phyloP scores from a whole-genome alignment of 2,329 filamentous ascomycete genomes.

The Cladosporium sp. region DNA sequence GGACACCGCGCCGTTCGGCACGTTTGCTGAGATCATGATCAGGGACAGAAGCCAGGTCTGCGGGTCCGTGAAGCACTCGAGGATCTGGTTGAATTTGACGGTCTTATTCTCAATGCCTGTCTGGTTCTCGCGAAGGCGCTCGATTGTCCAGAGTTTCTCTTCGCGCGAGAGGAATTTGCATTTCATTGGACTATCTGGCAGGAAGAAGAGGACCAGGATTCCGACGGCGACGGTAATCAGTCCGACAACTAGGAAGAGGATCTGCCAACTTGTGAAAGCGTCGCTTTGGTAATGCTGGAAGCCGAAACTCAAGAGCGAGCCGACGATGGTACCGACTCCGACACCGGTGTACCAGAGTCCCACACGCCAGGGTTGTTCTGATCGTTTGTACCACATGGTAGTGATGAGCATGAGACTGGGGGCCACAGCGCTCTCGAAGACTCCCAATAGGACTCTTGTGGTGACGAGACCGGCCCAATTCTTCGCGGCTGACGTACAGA shows the following conservation, averaged over 20 bases:
- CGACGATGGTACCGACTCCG: slow-evolving; percentile 65
- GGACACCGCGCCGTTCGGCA: slow-evolving; percentile 42
- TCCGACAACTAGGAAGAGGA: slow-evolving; percentile 22
- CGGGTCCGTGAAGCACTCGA: slow-evolving; percentile 58
- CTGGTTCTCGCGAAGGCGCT: slow-evolving; percentile 41
- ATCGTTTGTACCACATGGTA: slow-evolving; percentile 62
- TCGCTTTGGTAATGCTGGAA: slow-evolving; percentile 23
- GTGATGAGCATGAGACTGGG: slow-evolving; percentile 63
- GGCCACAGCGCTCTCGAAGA: slow-evolving; percentile 66
- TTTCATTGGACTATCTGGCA: slow-evolving; percentile 59
- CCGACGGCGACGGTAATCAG: slow-evolving; percentile 18
- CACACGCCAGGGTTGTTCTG: slow-evolving; percentile 42
- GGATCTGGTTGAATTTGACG: slow-evolving; percentile 50
- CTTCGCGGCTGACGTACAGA: slow-evolving; percentile 54
- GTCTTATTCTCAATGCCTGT: slow-evolving; percentile 42
- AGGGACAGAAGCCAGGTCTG: slow-evolving; percentile 42
- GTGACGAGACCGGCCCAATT: slow-evolving; percentile 55
- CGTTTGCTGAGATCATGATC: slow-evolving; percentile 33
- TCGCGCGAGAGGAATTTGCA: slow-evolving; percentile 63
- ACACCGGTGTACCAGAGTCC: slow-evolving; percentile 63
- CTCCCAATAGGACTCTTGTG: slow-evolving; percentile 61
- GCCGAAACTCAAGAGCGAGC: slow-evolving; percentile 60
- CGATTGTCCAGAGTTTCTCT: slow-evolving; percentile 43
- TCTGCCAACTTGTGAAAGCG: slow-evolving; percentile 19
- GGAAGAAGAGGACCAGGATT: slow-evolving; percentile 12